Base-by-base conservation (phyloP, 2,329 filamentous ascomycete genomes). In the Colletotrichum sidae region DNA sequence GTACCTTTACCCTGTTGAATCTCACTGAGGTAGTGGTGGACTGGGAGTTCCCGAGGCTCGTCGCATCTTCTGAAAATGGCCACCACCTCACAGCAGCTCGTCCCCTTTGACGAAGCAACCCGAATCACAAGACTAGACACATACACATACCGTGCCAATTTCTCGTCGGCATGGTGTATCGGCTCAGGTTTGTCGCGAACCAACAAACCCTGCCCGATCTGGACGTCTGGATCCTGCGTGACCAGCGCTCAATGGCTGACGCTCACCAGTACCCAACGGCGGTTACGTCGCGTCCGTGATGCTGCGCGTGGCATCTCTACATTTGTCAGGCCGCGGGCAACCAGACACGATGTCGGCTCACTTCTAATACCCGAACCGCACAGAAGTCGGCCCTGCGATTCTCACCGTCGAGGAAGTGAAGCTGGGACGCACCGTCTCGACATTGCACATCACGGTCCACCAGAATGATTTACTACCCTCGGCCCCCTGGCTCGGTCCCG, bases 251-350 rank as follows among this genome's bases (percentile, higher is more conserved):
- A 5, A 7, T 10, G 13, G 15, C 39, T 58, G 52, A 66, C 42
- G 8, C 3, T 4, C 7, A 13, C 5, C 52, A 79, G 78, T 83
- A 12, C 81, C 81, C 2, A 81, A 84, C 60, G 81, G 82, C 64
- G 81, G 82, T 45, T 84, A 83, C 60, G 76, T 82, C 2, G 77
- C 80, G 5, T 75, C 77, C 13, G 74, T 78, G 52, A 75, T 84
- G 53, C 71, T 82, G 44, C 69, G 72, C 4, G 77, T 75, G 3
- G 76, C 77, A 8, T 71, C 69, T 11, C 63, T 69, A 3, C 78
- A 83, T 61, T 73, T 82, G 13, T 53, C 68, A 13, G 55, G 70
- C 2, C 71, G 72, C 2, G 69, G 71, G 15, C 80, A 82, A 46
- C 72, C 76, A 0, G 76, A 82, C 67, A 75, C 79, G 2, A 67